Percentiles rank a stretch among this genome's conserved stretches.
phyloP scores from a whole-genome alignment of 768 basidiomycete genomes.

The Sutorius australiensis region DNA sequence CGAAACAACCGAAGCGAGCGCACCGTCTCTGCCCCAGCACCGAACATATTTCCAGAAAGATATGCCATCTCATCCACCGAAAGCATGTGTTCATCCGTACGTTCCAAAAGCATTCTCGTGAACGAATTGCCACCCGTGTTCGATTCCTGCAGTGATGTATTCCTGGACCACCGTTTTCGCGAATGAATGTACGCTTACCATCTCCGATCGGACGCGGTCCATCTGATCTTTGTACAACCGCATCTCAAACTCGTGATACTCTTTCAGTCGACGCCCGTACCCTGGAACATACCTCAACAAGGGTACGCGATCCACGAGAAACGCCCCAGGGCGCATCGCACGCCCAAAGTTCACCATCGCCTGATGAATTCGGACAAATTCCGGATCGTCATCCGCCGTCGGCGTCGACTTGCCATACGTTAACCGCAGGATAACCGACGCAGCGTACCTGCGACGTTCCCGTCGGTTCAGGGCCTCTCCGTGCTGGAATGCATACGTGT shows the following conservation, averaged over 20 bases:
- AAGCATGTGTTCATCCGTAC: constrained; percentile 42
- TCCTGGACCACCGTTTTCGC: too few relatives aligned
- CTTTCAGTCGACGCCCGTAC: constrained; percentile 48
- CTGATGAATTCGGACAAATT: constrained; percentile 17
- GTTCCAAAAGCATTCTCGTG: constrained; percentile 49
- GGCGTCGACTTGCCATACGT: constrained; percentile 25
- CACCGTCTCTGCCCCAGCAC: constrained; percentile 55
- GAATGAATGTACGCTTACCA: constrained; percentile 29
- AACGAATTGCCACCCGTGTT: constrained; percentile 33
- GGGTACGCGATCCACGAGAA: constrained; percentile 36
- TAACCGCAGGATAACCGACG: constrained; percentile 21
- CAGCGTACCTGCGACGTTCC: constrained; percentile 19
- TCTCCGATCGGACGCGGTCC: constrained; percentile 38
- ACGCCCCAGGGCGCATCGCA: constrained; percentile 31
- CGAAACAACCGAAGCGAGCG: neutral
- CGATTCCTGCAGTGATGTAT: constrained; percentile 3
- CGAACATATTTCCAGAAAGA: constrained; percentile 56
- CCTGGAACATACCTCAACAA: constrained; percentile 48
- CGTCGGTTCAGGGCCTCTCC: neutral
- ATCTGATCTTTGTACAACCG: constrained; percentile 48
- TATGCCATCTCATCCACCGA: constrained; percentile 53
- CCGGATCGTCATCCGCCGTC: constrained; percentile 20
- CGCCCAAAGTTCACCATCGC: constrained; percentile 20
- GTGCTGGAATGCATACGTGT: too few relatives aligned
- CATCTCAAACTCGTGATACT: constrained; percentile 49